Conservation (phyloP, 257 asterid species). For the Nicotiana obtusifolia region DNA sequence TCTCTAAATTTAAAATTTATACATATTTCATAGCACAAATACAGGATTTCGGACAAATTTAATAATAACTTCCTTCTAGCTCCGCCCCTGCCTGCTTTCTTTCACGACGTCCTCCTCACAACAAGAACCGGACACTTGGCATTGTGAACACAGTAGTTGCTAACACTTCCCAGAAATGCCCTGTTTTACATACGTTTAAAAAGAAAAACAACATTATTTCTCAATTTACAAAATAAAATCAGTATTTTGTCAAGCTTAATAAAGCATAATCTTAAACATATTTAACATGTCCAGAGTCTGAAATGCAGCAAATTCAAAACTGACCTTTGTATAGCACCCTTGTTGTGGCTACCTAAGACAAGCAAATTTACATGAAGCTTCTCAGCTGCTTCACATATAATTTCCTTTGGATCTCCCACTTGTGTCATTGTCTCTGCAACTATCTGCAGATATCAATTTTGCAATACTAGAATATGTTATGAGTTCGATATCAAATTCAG, state of each 20-base stretch:
- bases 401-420: constrained; percentile 48
- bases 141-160: constrained; percentile 58
- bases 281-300: neutral
- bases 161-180: constrained; percentile 70
- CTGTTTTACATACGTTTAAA: constrained; percentile 13
- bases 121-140: constrained; percentile 57
- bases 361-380: constrained; percentile 34
- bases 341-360: constrained; percentile 46
- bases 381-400: constrained; percentile 44
- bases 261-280: neutral
- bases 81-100: no score
- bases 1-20: no score
- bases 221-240: neutral
- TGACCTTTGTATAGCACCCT: constrained; percentile 43
- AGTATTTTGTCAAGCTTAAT: neutral
- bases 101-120: constrained; percentile 27
- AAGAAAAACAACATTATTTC: neutral
- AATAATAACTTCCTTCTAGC: no score
- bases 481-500: no score
- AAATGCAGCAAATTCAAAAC: no score
- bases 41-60: no score
- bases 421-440: constrained; percentile 36
- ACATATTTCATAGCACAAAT: no score
- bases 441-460: constrained; percentile 26
- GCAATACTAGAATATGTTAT: no score